These are phyloP conservation scores for Hortaea werneckii DNA, from an alignment of 2,329 filamentous ascomycete genomes.

Conservation along the genomic window DNA sequence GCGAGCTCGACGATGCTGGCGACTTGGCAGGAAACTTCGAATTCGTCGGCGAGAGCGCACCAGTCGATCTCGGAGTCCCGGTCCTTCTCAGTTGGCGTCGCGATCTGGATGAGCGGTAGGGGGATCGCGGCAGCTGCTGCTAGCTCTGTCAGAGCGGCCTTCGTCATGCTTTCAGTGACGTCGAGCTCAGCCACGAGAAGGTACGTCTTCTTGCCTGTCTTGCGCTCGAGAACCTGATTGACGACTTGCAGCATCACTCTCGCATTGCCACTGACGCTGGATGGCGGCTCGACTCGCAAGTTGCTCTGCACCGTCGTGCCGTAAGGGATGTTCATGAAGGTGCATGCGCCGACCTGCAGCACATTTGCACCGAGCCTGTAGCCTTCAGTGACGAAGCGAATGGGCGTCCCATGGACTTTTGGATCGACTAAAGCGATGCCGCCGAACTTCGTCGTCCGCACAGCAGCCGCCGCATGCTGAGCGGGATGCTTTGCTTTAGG, in stretches of 20 bases:
- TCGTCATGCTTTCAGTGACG: conserved; percentile 15
- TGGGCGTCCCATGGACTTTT: conserved; percentile 17
- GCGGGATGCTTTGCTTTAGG: conserved; percentile 5
- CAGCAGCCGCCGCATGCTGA: background rate
- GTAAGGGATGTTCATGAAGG: conserved; percentile 19
- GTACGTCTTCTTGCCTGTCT: conserved; percentile 13
- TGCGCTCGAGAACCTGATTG: conserved; percentile 17
- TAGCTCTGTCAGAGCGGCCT: conserved; percentile 19
- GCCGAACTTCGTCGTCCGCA: conserved; percentile 5
- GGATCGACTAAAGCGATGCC: conserved; percentile 19
- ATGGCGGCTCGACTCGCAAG: conserved; percentile 16
- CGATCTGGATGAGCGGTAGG: conserved; percentile 12
- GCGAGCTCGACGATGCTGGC: conserved; percentile 10
- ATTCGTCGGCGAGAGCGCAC: conserved; percentile 16
- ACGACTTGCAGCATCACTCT: conserved; percentile 19
- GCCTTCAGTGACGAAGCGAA: conserved; percentile 15
- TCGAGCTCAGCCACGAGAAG: conserved; percentile 20
- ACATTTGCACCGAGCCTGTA: conserved; percentile 12
- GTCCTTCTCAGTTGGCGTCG: conserved; percentile 4
- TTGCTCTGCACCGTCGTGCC: conserved; percentile 17
- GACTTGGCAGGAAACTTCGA: conserved; percentile 9
- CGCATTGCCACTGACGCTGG: conserved; percentile 5
- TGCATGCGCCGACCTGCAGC: conserved; percentile 16
- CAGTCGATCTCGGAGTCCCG: conserved; percentile 14
- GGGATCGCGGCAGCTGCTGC: conserved; percentile 7